Conservation (phyloP, 2,329 filamentous ascomycete species). For the Fusarium longipes region DNA sequence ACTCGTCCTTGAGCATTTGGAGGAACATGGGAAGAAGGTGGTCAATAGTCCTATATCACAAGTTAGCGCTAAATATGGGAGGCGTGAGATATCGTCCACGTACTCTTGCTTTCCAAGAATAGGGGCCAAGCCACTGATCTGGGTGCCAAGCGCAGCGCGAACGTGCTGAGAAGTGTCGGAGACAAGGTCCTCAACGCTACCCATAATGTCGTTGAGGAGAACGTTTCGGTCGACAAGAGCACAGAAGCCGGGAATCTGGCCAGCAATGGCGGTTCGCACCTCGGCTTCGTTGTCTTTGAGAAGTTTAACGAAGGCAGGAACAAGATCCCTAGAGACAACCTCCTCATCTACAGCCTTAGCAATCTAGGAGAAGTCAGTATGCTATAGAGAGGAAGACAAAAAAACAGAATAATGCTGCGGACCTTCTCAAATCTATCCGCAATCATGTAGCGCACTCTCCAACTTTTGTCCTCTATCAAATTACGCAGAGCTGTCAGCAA, state of each 20-base stretch:
- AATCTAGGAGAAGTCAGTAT: constrained; percentile 68
- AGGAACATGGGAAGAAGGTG: constrained; percentile 99
- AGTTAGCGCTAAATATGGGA: not conserved
- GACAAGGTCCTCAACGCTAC: constrained; percentile 93
- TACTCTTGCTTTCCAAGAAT: constrained; percentile 98
- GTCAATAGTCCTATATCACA: constrained; percentile 80
- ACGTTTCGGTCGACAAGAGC: constrained; percentile 85
- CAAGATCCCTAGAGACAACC: constrained; percentile 91
- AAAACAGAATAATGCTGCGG: not conserved
- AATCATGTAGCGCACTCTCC: constrained; percentile 99
- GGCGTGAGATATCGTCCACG: constrained; percentile 49
- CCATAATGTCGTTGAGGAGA: constrained; percentile 95
- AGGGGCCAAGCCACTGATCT: constrained; percentile 95
- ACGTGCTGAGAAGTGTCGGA: constrained; percentile 98
- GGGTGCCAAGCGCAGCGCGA: constrained; percentile 91
- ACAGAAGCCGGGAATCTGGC: constrained; percentile 98
- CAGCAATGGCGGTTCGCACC: constrained; percentile 94
- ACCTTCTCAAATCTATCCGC: constrained; percentile 97
- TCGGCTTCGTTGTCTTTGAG: constrained; percentile 98
- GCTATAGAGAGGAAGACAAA: constrained; percentile 49
- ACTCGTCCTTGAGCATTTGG: constrained; percentile 99
- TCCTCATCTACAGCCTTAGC: constrained; percentile 98
- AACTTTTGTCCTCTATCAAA: constrained; percentile 99
- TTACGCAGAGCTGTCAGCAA: constrained; percentile 89
- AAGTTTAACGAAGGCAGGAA: constrained; percentile 96